Percentiles rank a stretch among this genome's conserved stretches.
These are phyloP conservation scores for Turnera subulata DNA, from an alignment of 345 rosid genomes.

Conservation along the genomic window DNA sequence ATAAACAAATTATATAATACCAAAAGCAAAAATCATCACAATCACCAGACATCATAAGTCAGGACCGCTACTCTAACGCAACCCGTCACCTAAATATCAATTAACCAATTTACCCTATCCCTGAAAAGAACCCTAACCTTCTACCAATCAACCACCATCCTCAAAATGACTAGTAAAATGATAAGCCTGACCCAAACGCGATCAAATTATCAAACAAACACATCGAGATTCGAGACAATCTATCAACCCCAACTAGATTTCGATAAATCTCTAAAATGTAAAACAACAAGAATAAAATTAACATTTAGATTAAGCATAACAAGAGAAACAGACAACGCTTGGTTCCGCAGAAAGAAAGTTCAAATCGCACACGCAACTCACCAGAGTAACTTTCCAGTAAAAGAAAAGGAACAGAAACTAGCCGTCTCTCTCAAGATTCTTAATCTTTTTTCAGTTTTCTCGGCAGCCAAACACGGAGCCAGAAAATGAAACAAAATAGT, in stretches of 20 bases:
- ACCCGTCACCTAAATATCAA: background rate
- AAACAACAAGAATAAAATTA: background rate
- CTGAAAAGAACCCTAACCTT: background rate
- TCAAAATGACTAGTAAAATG: background rate
- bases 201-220: background rate
- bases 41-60: too few species aligned
- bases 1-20: too few species aligned
- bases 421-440: background rate
- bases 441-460: constrained; percentile 22
- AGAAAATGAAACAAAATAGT: background rate
- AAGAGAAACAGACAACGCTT: background rate
- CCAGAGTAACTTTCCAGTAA: background rate
- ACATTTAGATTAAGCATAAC: too few species aligned
- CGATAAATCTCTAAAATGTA: background rate
- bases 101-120: constrained; percentile 3
- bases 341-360: constrained; percentile 6
- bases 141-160: background rate
- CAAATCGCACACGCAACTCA: background rate
- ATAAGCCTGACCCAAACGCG: constrained; percentile 1
- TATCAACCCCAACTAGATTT: background rate
- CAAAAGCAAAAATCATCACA: too few species aligned
- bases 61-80: background rate
- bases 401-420: background rate
- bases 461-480: constrained; percentile 13
- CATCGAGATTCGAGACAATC: constrained; percentile 1